phyloP scores from a whole-genome alignment of 495 filamentous ascomycete species.

The Lasiosphaeriaceae sp. region DNA sequence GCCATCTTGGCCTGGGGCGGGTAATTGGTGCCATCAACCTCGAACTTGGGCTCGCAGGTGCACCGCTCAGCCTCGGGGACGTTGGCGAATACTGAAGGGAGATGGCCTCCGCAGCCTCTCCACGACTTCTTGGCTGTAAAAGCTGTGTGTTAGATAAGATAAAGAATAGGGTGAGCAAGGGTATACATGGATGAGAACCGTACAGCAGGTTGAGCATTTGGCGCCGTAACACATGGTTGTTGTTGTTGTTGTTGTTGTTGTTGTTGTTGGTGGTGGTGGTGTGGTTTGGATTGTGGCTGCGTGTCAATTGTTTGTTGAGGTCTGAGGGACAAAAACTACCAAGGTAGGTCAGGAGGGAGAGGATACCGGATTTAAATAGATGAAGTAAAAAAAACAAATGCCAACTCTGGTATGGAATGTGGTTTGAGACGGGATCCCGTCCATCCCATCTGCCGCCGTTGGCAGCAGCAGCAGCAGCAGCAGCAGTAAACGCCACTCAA shows the following conservation, averaged over 20 bases:
- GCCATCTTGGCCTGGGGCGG: constrained; percentile 53
- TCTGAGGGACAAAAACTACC: too few relatives aligned
- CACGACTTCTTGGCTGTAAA: constrained; percentile 58
- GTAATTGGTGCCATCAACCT: constrained; percentile 56
- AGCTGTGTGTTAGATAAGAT: not conserved
- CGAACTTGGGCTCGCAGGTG: constrained; percentile 55
- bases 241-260: not conserved
- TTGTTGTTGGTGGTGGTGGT: not conserved
- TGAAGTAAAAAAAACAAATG: too few relatives aligned
- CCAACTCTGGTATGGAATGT: too few relatives aligned
- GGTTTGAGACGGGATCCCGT: not conserved
- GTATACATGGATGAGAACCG: constrained; percentile 9
- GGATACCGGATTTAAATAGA: too few relatives aligned
- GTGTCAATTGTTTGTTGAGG: too few relatives aligned
- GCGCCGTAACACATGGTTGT: constrained; percentile 37
- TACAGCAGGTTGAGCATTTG: constrained; percentile 38
- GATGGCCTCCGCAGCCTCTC: constrained; percentile 64
- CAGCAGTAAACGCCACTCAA: not conserved
- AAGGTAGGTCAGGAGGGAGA: too few relatives aligned
- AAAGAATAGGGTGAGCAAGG: not conserved
- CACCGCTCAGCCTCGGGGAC: constrained; percentile 56
- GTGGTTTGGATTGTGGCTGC: too few relatives aligned
- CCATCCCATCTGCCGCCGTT: too few relatives aligned
- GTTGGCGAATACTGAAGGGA: constrained; percentile 56
- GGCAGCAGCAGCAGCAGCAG: too few relatives aligned